Evolutionary conservation across 164 flowering plant species (phyloP), one percentile per base, ranked within the genome.

Genomic region (Annona cherimola): DNA sequence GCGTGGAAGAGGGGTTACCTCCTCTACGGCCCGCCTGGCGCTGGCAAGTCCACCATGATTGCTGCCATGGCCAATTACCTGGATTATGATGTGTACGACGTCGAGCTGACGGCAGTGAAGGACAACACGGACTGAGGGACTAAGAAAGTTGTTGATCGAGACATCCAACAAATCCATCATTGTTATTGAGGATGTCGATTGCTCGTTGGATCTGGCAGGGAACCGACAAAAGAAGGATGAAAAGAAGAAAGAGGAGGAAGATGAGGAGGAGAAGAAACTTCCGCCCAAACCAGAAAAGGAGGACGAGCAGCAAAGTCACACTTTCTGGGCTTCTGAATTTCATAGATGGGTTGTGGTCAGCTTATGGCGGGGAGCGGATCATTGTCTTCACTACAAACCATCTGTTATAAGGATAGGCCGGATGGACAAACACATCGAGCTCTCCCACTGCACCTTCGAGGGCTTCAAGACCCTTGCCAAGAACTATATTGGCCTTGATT

Each of bases 341-440:
- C 80, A 84, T 88, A 6, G 94, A 90, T 73, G 92, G 94, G 5
- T 46, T 89, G 5, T 90, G 94, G 94, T 86, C 92, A 2, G 78
- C 89, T 60, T 83, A 85, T 69, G 88, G 88, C 1, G 87, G 89
- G 5, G 89, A 90, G 76, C 76, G 87, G 60, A 69, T 90, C 44
- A 82, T 90, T 50, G 83, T 88, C 35, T 90, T 90, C 76, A 90
- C 92, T 2, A 90, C 88, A 0, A 90, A 90, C 67, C 77, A 83
- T 63, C 72, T 81, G 62, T 89, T 44, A 82, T 84, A 6, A 74
- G 88, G 45, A 78, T 85, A 26, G 88, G 89, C 0, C 72, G 93
- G 44, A 87, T 89, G 90, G 90, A 89, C 79, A 86, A 82, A 77
- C 93, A 89, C 67, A 87, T 89, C 18, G 84, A 88, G 76, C 73